A percentile compares a stretch with the other conserved stretches of the same genome.
phyloP scores from a whole-genome alignment of 2,329 filamentous ascomycete genomes.

The Aspergillaceae sp. region DNA sequence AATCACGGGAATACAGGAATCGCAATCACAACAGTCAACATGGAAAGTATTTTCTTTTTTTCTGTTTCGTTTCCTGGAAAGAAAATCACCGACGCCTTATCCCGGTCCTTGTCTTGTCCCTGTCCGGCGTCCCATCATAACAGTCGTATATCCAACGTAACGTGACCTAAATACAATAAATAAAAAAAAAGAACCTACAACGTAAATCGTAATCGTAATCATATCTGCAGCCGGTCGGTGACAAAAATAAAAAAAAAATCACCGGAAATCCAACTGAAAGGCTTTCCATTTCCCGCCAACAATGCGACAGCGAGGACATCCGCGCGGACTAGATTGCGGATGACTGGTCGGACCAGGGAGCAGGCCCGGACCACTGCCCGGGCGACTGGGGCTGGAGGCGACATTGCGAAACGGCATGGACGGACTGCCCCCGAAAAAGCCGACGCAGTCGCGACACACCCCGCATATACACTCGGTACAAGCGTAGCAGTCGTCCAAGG shows the following conservation, averaged over 20 bases:
- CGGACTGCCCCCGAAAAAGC: slow-evolving; percentile 37
- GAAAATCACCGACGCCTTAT: no score
- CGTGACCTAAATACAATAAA: no score
- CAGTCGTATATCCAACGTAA: no score
- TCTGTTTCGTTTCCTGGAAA: no score
- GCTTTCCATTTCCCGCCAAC: slow-evolving; percentile 41
- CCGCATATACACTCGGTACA: slow-evolving; percentile 96
- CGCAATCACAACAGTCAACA: no score
- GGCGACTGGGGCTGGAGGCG: slow-evolving; percentile 24
- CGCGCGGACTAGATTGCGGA: slow-evolving; percentile 30
- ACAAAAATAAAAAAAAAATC: slow-evolving; percentile 6
- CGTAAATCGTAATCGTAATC: no score
- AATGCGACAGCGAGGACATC: slow-evolving; percentile 39
- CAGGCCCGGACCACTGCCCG: slow-evolving; percentile 12
- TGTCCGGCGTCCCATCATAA: no score
- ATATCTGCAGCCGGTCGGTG: not conserved
- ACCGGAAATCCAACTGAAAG: slow-evolving; percentile 42
- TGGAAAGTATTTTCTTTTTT: no score
- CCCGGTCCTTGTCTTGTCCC: no score
- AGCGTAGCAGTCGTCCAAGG: slow-evolving; percentile 76
- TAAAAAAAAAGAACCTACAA: no score
- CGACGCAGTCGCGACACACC: slow-evolving; percentile 76
- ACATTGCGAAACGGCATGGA: slow-evolving; percentile 30
- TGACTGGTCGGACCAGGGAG: slow-evolving; percentile 28
- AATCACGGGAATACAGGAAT: no score